These are phyloP conservation scores for Gossypioides kirkii DNA, from an alignment of 345 rosid genomes.

Conservation along the genomic window DNA sequence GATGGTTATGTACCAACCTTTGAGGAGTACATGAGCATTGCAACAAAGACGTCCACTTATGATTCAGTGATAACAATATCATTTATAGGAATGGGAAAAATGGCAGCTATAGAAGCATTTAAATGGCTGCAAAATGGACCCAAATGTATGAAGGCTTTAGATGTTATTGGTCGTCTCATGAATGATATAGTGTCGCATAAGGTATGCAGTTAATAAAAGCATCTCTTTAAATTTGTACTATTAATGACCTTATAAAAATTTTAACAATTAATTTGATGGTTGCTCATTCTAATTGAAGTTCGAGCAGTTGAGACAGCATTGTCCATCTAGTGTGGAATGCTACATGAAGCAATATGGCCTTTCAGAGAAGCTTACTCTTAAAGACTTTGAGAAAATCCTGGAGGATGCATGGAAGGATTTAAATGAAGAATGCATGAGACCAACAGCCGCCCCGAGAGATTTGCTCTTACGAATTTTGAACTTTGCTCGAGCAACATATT, in stretches of 20 bases:
- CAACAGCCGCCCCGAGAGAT: not conserved
- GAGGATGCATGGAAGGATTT: slow-evolving; percentile 1
- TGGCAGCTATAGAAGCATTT: not conserved
- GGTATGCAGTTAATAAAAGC: not conserved
- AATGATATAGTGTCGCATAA: not conserved
- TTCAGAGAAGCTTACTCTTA: not conserved
- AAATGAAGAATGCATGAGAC: slow-evolving; percentile 1
- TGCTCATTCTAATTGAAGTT: not conserved
- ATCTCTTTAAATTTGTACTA: not conserved
- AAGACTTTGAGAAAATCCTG: not conserved
- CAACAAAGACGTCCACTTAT: not conserved
- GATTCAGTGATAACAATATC: not conserved
- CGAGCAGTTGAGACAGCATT: not conserved
- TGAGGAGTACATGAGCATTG: not conserved
- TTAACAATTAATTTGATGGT: not conserved
- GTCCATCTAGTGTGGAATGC: not conserved
- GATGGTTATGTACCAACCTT: not conserved
- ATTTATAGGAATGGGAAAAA: not conserved
- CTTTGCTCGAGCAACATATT: not conserved
- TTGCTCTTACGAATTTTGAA: not conserved
- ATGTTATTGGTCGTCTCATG: not conserved
- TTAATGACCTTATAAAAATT: not conserved
- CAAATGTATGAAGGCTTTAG: not conserved
- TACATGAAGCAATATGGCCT: not conserved
- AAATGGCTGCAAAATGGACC: not conserved